Conservation (phyloP, 2,329 filamentous ascomycete genomes). For the Cucurbitaria berberidis region DNA sequence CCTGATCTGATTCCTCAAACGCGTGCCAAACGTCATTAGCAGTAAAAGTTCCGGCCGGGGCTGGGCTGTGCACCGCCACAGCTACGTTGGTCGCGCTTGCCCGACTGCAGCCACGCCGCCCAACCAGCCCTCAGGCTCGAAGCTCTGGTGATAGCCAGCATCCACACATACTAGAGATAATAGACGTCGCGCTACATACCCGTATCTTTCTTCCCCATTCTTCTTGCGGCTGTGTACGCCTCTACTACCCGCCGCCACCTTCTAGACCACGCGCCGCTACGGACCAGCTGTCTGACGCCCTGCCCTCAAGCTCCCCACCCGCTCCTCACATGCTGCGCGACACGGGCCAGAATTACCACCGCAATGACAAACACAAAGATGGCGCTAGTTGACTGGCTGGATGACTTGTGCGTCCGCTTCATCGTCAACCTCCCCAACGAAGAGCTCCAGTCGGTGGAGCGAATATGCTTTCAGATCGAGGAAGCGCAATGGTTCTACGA, state of each 20-base stretch:
- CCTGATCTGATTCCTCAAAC: conserved; percentile 38
- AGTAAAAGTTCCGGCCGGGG: too few species aligned
- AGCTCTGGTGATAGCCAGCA: conserved; percentile 1
- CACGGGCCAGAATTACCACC: conserved; percentile 53
- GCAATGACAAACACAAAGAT: conserved; percentile 77
- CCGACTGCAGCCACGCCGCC: conserved; percentile 6
- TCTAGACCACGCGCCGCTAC: conserved; percentile 18
- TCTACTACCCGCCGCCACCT: conserved; percentile 1
- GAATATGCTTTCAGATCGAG: conserved; percentile 98
- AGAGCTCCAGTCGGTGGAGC: conserved; percentile 86
- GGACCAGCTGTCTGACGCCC: conserved; percentile 6
- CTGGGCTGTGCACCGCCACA: conserved; percentile 21
- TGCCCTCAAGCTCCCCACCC: conserved; percentile 11
- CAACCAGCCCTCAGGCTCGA: neutral
- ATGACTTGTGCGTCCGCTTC: conserved; percentile 97
- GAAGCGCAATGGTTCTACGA: conserved; percentile 99
- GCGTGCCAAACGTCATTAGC: conserved; percentile 27
- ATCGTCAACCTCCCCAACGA: conserved; percentile 95
- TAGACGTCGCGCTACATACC: neutral
- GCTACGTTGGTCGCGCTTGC: conserved; percentile 14
- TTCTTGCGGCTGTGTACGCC: conserved; percentile 39
- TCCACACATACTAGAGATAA: too few species aligned
- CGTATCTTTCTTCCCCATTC: conserved; percentile 25
- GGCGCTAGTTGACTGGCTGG: conserved; percentile 93
- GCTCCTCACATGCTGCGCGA: conserved; percentile 63